Conservation (phyloP, 73 alveolate genomes). For the Diophrys appendiculata region DNA sequence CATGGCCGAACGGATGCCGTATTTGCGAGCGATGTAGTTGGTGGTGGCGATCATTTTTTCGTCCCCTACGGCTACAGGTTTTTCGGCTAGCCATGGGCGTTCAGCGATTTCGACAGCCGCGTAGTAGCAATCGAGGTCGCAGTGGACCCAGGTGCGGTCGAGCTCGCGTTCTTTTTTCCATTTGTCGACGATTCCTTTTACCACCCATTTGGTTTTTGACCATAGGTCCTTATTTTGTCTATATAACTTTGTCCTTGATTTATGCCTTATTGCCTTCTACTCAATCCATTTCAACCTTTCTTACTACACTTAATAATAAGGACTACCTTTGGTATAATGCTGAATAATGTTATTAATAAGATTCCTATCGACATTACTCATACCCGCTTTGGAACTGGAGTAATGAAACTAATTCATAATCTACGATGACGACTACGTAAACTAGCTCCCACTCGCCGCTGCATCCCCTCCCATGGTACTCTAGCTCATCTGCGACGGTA, state of each 20-base stretch:
- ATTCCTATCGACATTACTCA: not conserved
- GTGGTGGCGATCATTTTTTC: constrained; percentile 94
- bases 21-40: constrained; percentile 96
- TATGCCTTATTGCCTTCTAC: not conserved
- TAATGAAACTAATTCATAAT: not conserved
- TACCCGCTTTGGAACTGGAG: not conserved
- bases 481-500: too few species aligned
- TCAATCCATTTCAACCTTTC: not conserved
- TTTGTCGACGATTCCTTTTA: constrained; percentile 18
- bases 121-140: constrained; percentile 99
- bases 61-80: constrained; percentile 99
- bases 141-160: constrained; percentile 92
- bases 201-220: constrained; percentile 20
- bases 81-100: constrained; percentile 90
- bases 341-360: too few species aligned
- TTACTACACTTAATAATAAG: too few species aligned
- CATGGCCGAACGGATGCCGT: constrained; percentile 98
- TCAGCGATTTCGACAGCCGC: constrained; percentile 99
- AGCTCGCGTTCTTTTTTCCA: constrained; percentile 46
- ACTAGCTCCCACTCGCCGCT: too few species aligned
- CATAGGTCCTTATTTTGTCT: constrained; percentile 16
- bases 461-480: too few species aligned
- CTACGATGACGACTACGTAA: too few species aligned
- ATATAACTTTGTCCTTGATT: not conserved
- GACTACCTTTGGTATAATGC: not conserved